Evolutionary conservation across 2,329 filamentous ascomycete species (phyloP).

Genomic region (Microdochium trichocladiopsis): DNA sequence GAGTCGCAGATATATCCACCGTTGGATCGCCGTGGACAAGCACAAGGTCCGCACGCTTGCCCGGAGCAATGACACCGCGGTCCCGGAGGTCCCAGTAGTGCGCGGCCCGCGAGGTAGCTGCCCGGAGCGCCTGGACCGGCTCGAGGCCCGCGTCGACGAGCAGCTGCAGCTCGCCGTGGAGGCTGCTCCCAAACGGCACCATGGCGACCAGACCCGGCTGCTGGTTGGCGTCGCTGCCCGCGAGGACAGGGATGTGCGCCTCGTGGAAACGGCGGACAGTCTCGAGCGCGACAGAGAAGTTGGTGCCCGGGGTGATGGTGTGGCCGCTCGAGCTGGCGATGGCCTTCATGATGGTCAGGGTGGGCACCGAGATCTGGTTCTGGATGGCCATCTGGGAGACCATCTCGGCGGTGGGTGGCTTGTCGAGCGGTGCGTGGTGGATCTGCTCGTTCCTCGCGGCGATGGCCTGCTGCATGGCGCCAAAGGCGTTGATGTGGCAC

Average conservation of each 20-base stretch:
- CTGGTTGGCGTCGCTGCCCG: slow-evolving; percentile 20
- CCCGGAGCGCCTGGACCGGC: slow-evolving; percentile 14
- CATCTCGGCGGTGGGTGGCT: slow-evolving; percentile 5
- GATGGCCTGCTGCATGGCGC: slow-evolving; percentile 10
- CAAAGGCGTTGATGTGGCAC: not conserved
- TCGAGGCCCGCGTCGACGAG: slow-evolving; percentile 15
- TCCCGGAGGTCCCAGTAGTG: slow-evolving; percentile 12
- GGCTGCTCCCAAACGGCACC: slow-evolving; percentile 10
- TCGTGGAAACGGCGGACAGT: slow-evolving; percentile 20
- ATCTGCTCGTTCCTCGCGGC: slow-evolving; percentile 10
- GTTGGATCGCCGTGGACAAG: slow-evolving; percentile 16
- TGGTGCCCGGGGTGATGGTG: slow-evolving; percentile 9
- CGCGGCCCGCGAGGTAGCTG: slow-evolving; percentile 13
- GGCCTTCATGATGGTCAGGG: slow-evolving; percentile 10
- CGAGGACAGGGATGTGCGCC: slow-evolving; percentile 19
- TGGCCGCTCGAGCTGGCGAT: slow-evolving; percentile 12
- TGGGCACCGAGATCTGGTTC: slow-evolving; percentile 12
- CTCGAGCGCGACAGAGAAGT: slow-evolving; percentile 8
- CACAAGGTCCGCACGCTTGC: slow-evolving; percentile 18
- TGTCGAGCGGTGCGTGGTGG: slow-evolving; percentile 16
- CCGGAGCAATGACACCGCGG: slow-evolving; percentile 14
- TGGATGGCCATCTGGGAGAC: slow-evolving; percentile 9
- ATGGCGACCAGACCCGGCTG: not conserved
- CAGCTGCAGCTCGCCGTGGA: slow-evolving; percentile 19
- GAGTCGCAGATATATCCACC: slow-evolving; percentile 16